phyloP scores from a whole-genome alignment of 1,284 basidiomycete species.

The Xerocomus amazonicus region DNA sequence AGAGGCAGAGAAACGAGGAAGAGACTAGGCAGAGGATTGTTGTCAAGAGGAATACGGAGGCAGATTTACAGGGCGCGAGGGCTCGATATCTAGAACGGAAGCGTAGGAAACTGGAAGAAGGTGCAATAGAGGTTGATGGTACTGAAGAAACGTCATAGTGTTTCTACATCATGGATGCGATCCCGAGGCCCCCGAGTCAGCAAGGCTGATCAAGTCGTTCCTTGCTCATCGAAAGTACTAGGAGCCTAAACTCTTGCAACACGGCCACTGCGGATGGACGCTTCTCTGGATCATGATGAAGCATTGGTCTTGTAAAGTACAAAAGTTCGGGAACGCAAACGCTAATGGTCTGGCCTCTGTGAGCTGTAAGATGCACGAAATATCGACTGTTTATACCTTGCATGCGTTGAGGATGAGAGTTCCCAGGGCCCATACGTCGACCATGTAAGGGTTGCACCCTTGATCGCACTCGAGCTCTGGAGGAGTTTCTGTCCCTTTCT shows the following conservation, averaged over 20 bases:
- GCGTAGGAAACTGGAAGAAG: slow-evolving; percentile 66
- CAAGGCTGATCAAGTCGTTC: slow-evolving; percentile 26
- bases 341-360: slow-evolving; percentile 44
- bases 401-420: slow-evolving; percentile 59
- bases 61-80: slow-evolving; percentile 66
- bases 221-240: slow-evolving; percentile 27
- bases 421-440: slow-evolving; percentile 68
- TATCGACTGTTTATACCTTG: slow-evolving; percentile 43
- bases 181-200: slow-evolving; percentile 2
- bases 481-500: too few relatives aligned
- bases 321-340: slow-evolving; percentile 55
- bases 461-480: slow-evolving; percentile 60
- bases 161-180: slow-evolving; percentile 1
- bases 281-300: slow-evolving; percentile 44
- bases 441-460: slow-evolving; percentile 57
- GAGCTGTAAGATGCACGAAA: too few relatives aligned
- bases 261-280: slow-evolving; percentile 50
- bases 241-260: slow-evolving; percentile 43
- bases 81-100: slow-evolving; percentile 80
- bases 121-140: not conserved
- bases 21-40: slow-evolving; percentile 55
- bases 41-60: slow-evolving; percentile 67
- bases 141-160: slow-evolving; percentile 12
- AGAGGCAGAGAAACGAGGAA: slow-evolving; percentile 57
- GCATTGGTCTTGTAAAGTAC: slow-evolving; percentile 53